phyloP scores from a whole-genome alignment of 495 filamentous ascomycete genomes.

The Cairneyella variabilis region DNA sequence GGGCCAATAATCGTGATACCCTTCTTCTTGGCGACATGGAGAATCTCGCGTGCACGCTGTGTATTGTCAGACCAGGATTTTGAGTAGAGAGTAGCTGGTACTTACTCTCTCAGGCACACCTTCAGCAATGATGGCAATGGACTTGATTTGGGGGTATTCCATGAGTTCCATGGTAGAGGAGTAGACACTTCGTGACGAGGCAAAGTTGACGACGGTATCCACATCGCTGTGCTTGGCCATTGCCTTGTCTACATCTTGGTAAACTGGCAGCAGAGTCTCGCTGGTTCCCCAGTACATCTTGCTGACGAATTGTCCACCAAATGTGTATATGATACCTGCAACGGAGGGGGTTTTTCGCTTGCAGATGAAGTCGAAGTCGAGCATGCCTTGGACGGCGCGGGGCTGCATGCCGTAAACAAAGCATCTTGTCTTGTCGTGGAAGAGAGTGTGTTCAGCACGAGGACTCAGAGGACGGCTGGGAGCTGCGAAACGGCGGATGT shows the following conservation, averaged over 20 bases:
- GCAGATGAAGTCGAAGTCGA: conserved; percentile 99
- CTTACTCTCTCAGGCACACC: conserved; percentile 96
- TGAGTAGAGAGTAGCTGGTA: conserved; percentile 4
- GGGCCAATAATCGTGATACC: conserved; percentile 98
- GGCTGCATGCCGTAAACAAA: conserved; percentile 99
- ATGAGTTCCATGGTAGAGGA: conserved; percentile 97
- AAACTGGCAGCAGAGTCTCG: conserved; percentile 97
- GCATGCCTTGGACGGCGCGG: conserved; percentile 97
- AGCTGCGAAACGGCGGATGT: conserved; percentile 93
- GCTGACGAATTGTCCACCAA: conserved; percentile 99
- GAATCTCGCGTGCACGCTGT: conserved; percentile 92
- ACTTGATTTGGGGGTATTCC: conserved; percentile 94
- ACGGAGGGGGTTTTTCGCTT: conserved; percentile 95
- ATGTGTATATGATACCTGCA: conserved; percentile 99
- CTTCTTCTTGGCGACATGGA: conserved; percentile 94
- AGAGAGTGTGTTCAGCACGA: conserved; percentile 76
- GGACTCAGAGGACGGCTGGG: conserved; percentile 91
- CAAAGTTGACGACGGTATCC: conserved; percentile 98
- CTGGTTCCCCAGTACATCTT: conserved; percentile 99
- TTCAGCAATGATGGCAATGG: conserved; percentile 98
- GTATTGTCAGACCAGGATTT: conserved; percentile 4
- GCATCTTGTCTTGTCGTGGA: conserved; percentile 99
- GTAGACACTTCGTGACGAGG: conserved; percentile 97
- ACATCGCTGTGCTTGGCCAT: conserved; percentile 97
- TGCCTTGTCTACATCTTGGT: conserved; percentile 91